phyloP scores from a whole-genome alignment of 805 yeast species.

The Ascoidea asiatica region DNA sequence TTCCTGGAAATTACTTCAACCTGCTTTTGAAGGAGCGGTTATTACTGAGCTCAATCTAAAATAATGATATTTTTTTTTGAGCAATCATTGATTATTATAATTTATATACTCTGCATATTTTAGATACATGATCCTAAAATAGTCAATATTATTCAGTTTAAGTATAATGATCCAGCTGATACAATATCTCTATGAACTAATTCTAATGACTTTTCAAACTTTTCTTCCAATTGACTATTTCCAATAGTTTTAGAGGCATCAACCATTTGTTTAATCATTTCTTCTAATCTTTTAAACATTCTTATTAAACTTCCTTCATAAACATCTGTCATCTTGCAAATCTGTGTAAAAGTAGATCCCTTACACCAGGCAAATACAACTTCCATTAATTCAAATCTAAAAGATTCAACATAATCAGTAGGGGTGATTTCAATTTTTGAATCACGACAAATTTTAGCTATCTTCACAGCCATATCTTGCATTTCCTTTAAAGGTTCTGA shows the following conservation, averaged over 20 bases:
- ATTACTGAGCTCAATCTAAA: conserved; percentile 22
- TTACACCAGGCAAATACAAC: conserved; percentile 95
- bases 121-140: conserved; percentile 7
- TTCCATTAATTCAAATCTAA: conserved; percentile 91
- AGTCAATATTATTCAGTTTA: conserved; percentile 11
- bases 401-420: conserved; percentile 83
- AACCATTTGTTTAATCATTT: conserved; percentile 77
- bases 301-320: conserved; percentile 94
- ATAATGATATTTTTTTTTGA: too few relatives aligned
- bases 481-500: conserved; percentile 84
- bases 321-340: conserved; percentile 97
- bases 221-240: conserved; percentile 68
- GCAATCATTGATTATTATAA: not conserved
- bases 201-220: conserved; percentile 77
- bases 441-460: conserved; percentile 83
- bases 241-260: conserved; percentile 93
- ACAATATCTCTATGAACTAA: conserved; percentile 92
- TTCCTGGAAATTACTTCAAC: conserved; percentile 70
- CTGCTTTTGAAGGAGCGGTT: conserved; percentile 80
- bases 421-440: conserved; percentile 83
- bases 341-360: conserved; percentile 92
- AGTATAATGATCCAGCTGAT: conserved; percentile 87
- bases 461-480: conserved; percentile 82
- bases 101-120: not conserved
- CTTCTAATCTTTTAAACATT: conserved; percentile 90